Base-by-base conservation (phyloP, 23 red algal species). In the Agarophyton chilense region DNA sequence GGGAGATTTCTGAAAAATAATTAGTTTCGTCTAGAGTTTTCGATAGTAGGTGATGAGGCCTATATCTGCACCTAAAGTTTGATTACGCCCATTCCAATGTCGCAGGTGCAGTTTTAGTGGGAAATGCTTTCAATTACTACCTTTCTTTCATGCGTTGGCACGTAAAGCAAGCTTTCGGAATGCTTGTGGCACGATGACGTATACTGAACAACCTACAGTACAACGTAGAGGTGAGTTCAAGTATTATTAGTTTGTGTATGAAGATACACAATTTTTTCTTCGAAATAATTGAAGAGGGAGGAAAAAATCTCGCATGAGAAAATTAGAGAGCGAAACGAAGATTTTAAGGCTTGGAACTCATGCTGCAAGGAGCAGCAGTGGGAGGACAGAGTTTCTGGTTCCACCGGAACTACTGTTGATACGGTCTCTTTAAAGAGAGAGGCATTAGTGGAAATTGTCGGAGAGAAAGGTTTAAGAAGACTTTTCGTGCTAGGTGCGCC, bases 91-190 rank as follows among this genome's bases (percentile, higher is more conserved):
- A 83, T 54, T 66, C 43, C 57, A 25, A 34, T 34, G 9, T 66
- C 79, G 21, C 54, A 65, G 57, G 57, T 49, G 24, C 10, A 9
- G 2, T 67, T 14, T 83, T 54, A 31, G 52, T 28, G 21, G 42
- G 55, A 83, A 33, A 83, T 21, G 79, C 31, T 7, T 62, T 83
- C 58, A 64, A 83, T 45, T 50, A 67, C 56, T 62, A 24, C 26
- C 55, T 67, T 44, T 83, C 79, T 6, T 47, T 26, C 3, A 28
- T 83, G 17, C 46, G 56, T 32, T 36, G 22, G 7, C 79, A 83
- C 4, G 57, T 40, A 10, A 29, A 68, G 79, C 54, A 83, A 66
- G 58, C 79, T 28, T 83, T 66, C 21, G 55, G 51, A 24, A 68
- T 83, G 0, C 36, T 83, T 22, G 13, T 46, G 28, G 57, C 54